These are phyloP conservation scores for Hysterium pulicare DNA, from an alignment of 2,329 filamentous ascomycete genomes.

Conservation along the genomic window DNA sequence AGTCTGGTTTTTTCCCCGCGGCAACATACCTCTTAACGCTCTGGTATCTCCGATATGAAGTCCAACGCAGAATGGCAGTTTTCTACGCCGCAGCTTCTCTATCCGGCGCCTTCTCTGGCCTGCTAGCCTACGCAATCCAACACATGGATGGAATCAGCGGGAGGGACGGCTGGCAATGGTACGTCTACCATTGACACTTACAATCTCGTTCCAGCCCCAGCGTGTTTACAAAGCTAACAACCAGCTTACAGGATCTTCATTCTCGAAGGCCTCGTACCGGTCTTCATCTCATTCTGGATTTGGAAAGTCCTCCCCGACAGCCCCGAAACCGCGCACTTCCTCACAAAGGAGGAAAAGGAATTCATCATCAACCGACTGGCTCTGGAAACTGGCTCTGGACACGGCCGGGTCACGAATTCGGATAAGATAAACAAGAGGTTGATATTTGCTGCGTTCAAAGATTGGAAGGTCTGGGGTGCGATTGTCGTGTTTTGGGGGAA, in stretches of 20 bases:
- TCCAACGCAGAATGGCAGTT: constrained; percentile 34
- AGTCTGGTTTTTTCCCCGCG: constrained; percentile 56
- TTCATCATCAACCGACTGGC: constrained; percentile 29
- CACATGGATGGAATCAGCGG: constrained; percentile 28
- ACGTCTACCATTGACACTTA: background rate
- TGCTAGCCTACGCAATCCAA: constrained; percentile 33
- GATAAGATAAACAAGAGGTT: constrained; percentile 47
- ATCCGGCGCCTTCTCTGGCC: constrained; percentile 33
- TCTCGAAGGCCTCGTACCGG: constrained; percentile 31
- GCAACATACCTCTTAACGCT: constrained; percentile 48
- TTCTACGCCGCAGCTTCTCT: constrained; percentile 34
- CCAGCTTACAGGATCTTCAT: constrained; percentile 22
- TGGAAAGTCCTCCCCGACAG: constrained; percentile 55
- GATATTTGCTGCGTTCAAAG: constrained; percentile 48
- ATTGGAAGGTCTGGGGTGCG: constrained; percentile 35
- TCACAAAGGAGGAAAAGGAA: constrained; percentile 32
- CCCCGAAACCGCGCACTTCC: constrained; percentile 37
- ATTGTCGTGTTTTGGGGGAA: constrained; percentile 39
- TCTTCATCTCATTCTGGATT: constrained; percentile 42
- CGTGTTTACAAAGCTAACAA: no score
- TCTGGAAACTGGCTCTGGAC: constrained; percentile 43
- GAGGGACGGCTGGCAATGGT: constrained; percentile 31
- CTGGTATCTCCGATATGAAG: constrained; percentile 35
- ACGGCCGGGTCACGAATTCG: constrained; percentile 47
- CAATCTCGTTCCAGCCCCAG: background rate